Conservation (phyloP, 108 stramenopile genomes). For the Cyclotella sp. region DNA sequence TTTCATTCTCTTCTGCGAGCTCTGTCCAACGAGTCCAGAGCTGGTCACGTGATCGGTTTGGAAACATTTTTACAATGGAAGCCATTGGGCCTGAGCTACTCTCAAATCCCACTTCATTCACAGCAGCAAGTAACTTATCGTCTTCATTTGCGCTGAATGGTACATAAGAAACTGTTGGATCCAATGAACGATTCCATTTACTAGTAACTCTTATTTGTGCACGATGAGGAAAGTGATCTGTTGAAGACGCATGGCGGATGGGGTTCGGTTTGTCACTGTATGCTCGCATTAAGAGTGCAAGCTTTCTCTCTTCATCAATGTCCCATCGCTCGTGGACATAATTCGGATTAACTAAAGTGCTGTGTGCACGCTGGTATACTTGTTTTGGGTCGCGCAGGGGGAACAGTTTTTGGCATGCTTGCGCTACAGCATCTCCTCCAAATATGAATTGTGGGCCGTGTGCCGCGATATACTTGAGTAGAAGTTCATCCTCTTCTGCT, state of each 20-base stretch:
- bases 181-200: conserved; percentile 65
- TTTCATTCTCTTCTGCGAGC: conserved; percentile 46
- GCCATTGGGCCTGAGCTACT: neutral
- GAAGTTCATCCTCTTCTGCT: conserved; percentile 63
- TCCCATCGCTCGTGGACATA: conserved; percentile 34
- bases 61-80: conserved; percentile 39
- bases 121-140: conserved; percentile 27
- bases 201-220: conserved; percentile 41
- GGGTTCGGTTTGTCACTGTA: conserved; percentile 39
- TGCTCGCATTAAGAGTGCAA: conserved; percentile 55
- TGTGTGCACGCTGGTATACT: conserved; percentile 41
- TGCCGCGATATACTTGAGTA: conserved; percentile 66
- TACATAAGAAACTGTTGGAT: conserved; percentile 43
- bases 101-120: conserved; percentile 18
- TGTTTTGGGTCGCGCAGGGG: conserved; percentile 38
- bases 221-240: conserved; percentile 57
- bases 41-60: conserved; percentile 41
- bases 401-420: conserved; percentile 35
- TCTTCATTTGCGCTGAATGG: conserved; percentile 53
- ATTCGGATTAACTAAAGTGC: conserved; percentile 63
- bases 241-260: conserved; percentile 13
- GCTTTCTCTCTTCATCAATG: conserved; percentile 44
- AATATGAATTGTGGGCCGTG: conserved; percentile 57
- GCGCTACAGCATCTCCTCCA: conserved; percentile 34
- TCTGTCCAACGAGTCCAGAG: conserved; percentile 48